These are phyloP conservation scores for Verbascum thapsus DNA, from an alignment of 257 asterid genomes.

Conservation along the genomic window DNA sequence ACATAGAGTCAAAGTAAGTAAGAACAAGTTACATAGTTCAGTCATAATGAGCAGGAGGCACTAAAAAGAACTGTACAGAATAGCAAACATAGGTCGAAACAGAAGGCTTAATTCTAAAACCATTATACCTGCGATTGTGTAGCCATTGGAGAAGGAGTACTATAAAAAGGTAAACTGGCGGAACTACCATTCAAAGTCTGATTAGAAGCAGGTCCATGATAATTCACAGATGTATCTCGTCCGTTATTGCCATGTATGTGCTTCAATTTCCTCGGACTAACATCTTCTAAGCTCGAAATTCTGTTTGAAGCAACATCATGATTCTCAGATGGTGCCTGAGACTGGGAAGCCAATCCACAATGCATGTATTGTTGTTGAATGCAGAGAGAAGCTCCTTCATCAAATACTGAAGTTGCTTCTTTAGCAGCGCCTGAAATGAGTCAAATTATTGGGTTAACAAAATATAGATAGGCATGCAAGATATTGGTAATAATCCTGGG, in stretches of 20 bases:
- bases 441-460: constrained; percentile 23
- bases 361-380: constrained; percentile 65
- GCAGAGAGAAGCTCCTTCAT: constrained; percentile 75
- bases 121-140: constrained; percentile 64
- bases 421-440: constrained; percentile 82
- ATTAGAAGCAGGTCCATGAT: constrained; percentile 52
- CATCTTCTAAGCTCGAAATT: constrained; percentile 57
- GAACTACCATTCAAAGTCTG: constrained; percentile 61
- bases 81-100: constrained; percentile 4
- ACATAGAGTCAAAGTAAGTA: no score
- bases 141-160: constrained; percentile 90
- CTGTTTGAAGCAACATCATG: constrained; percentile 45
- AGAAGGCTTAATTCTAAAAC: background rate
- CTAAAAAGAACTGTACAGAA: constrained; percentile 3
- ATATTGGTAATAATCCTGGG: constrained; percentile 9
- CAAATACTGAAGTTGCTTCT: constrained; percentile 82
- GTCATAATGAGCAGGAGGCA: constrained; percentile 6
- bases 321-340: constrained; percentile 55
- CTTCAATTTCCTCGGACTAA: constrained; percentile 71
- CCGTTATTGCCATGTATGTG: constrained; percentile 53
- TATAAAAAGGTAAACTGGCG: constrained; percentile 61
- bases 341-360: constrained; percentile 52
- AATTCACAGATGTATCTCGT: constrained; percentile 72
- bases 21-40: background rate
- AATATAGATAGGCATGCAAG: constrained; percentile 23